These are phyloP conservation scores for Phytopythium sindhum DNA, from an alignment of 352 stramenopile species.

Conservation along the genomic window DNA sequence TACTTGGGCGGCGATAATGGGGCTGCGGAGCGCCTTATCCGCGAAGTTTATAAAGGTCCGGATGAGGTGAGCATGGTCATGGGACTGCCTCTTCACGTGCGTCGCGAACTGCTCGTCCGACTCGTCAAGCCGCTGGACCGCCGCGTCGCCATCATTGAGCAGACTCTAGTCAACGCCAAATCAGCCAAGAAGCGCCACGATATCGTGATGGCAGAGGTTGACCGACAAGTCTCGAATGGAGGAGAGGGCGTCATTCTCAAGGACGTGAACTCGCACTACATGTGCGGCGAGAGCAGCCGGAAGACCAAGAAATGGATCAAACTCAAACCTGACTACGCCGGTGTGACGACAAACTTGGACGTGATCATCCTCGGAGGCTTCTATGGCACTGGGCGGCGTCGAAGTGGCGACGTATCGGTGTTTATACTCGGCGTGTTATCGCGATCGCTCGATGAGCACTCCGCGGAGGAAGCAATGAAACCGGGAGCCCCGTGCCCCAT, in stretches of 20 bases:
- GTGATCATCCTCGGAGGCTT: slow-evolving; percentile 78
- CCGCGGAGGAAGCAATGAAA: slow-evolving; percentile 43
- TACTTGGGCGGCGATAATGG: slow-evolving; percentile 47
- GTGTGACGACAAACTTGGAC: slow-evolving; percentile 82
- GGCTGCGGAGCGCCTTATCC: slow-evolving; percentile 48
- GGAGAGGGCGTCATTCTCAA: slow-evolving; percentile 84
- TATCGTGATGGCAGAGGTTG: slow-evolving; percentile 77
- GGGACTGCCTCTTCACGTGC: slow-evolving; percentile 61
- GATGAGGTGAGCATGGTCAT: slow-evolving; percentile 63
- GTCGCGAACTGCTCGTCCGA: slow-evolving; percentile 56
- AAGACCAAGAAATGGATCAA: slow-evolving; percentile 86
- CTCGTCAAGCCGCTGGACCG: slow-evolving; percentile 71
- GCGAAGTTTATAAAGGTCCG: slow-evolving; percentile 56
- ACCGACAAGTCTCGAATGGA: slow-evolving; percentile 66
- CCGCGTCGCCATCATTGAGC: slow-evolving; percentile 74
- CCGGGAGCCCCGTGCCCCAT: slow-evolving; percentile 44
- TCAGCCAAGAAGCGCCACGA: slow-evolving; percentile 77
- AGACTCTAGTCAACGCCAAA: slow-evolving; percentile 72
- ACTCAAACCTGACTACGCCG: slow-evolving; percentile 84
- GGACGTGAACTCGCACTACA: slow-evolving; percentile 84
- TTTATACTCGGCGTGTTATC: slow-evolving; percentile 74
- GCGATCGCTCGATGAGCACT: slow-evolving; percentile 49
- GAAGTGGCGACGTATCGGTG: slow-evolving; percentile 78
- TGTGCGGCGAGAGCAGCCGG: slow-evolving; percentile 79
- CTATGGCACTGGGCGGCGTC: slow-evolving; percentile 70